phyloP scores from a whole-genome alignment of 257 asterid genomes.

The Forsythia viridissima region DNA sequence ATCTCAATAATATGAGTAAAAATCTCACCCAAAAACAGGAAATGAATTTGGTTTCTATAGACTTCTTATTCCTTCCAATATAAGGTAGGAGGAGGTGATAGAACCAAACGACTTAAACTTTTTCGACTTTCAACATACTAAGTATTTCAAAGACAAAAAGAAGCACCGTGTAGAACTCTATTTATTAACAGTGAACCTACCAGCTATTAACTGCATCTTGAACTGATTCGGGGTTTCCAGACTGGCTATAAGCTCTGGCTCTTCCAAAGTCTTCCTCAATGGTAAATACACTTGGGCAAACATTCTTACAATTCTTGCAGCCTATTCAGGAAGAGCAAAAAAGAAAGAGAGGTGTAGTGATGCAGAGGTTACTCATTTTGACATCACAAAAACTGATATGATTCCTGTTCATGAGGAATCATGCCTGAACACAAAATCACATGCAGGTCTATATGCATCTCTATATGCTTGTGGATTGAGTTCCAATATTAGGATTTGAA shows the following conservation, averaged over 20 bases:
- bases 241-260: slow-evolving; percentile 87
- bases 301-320: slow-evolving; percentile 94
- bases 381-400: background rate
- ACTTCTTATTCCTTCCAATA: background rate
- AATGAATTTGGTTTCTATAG: background rate
- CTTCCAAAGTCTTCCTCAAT: slow-evolving; percentile 98
- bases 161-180: background rate
- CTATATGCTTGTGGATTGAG: background rate
- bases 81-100: too few species aligned
- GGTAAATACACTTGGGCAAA: slow-evolving; percentile 69
- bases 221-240: slow-evolving; percentile 62
- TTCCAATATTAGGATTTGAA: background rate
- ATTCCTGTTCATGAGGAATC: background rate
- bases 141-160: background rate
- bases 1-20: too few species aligned
- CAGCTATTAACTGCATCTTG: slow-evolving; percentile 96
- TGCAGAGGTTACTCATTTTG: background rate
- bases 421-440: too few species aligned
- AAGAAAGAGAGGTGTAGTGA: background rate
- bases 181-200: slow-evolving; percentile 39
- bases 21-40: background rate
- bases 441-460: too few species aligned
- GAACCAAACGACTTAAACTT: background rate
- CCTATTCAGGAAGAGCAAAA: slow-evolving; percentile 41
- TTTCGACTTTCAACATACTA: too few species aligned